phyloP scores from a whole-genome alignment of 1,284 basidiomycete genomes.

The Ceratobasidium sp. region DNA sequence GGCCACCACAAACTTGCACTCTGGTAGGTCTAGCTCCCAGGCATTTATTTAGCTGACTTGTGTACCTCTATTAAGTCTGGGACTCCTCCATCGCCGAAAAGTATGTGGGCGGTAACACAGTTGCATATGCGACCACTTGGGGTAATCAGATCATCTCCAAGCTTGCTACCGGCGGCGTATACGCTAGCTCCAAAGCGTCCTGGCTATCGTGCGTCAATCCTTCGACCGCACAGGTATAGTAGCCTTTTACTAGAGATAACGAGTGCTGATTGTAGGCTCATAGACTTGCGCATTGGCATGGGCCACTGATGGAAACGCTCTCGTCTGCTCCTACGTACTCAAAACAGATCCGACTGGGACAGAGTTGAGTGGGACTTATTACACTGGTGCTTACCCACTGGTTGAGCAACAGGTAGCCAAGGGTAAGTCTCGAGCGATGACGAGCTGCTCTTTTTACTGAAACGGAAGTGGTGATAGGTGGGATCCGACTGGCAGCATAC shows the following conservation, averaged over 20 bases:
- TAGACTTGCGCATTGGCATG: conserved; percentile 40
- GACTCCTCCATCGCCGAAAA: conserved; percentile 39
- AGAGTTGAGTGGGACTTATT: conserved; percentile 36
- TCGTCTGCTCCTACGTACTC: conserved; percentile 39
- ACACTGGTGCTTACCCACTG: conserved; percentile 32
- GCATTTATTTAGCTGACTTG: not conserved
- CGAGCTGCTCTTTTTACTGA: not conserved
- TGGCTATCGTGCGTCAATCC: conserved; percentile 40
- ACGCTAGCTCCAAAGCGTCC: conserved; percentile 17
- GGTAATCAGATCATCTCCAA: conserved; percentile 32
- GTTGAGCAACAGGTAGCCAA: conserved; percentile 41
- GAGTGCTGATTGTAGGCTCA: not conserved
- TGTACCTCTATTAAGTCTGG: conserved; percentile 26
- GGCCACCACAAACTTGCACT: conserved; percentile 37
- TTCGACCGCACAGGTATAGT: conserved; percentile 17
- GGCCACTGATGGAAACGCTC: conserved; percentile 39
- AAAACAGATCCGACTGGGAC: conserved; percentile 23
- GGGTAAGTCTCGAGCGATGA: conserved; percentile 32
- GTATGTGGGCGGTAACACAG: conserved; percentile 33
- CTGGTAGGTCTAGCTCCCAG: conserved; percentile 18
- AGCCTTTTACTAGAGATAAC: not conserved
- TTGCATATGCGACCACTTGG: conserved; percentile 30
- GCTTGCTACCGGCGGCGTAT: conserved; percentile 34
- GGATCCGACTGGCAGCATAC: conserved; percentile 39
- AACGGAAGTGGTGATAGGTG: conserved; percentile 15